These are phyloP conservation scores for Apophysomyces trapeziformis DNA, from an alignment of 371 early-diverging fungal species.

Conservation along the genomic window DNA sequence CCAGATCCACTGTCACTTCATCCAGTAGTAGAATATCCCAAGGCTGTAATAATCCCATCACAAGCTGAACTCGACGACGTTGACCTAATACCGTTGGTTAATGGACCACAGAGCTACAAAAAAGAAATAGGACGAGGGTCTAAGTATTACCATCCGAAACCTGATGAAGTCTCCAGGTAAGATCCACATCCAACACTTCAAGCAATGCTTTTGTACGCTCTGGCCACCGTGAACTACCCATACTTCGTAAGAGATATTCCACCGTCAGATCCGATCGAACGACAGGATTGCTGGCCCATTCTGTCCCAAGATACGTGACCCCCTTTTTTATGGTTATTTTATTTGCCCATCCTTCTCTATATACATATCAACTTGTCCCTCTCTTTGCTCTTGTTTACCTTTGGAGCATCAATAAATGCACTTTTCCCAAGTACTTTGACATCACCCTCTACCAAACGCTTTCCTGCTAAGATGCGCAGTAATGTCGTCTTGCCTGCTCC, in stretches of 20 bases:
- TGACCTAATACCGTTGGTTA: constrained; percentile 28
- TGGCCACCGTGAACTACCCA: constrained; percentile 68
- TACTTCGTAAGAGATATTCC: constrained; percentile 66
- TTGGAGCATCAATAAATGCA: constrained; percentile 69
- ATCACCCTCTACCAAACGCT: constrained; percentile 62
- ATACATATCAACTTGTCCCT: too few relatives aligned
- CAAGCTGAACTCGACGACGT: constrained; percentile 73
- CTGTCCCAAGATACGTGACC: constrained; percentile 81
- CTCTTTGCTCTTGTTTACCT: constrained; percentile 21
- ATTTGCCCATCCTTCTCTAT: too few relatives aligned
- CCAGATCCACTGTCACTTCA: constrained; percentile 86
- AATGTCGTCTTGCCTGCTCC: constrained; percentile 75
- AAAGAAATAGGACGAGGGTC: too few relatives aligned
- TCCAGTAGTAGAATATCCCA: constrained; percentile 77
- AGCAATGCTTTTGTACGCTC: constrained; percentile 67
- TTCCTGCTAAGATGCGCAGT: constrained; percentile 70
- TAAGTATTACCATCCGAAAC: constrained; percentile 66
- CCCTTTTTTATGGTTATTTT: constrained; percentile 38
- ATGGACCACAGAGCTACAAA: not conserved
- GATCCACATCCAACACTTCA: constrained; percentile 72
- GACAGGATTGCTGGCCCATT: constrained; percentile 72
- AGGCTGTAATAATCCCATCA: constrained; percentile 76
- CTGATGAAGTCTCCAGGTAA: constrained; percentile 75
- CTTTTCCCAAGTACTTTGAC: constrained; percentile 64
- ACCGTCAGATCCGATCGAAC: constrained; percentile 70